phyloP scores from a whole-genome alignment of 2,329 filamentous ascomycete genomes.

The Metarhizium sp. region DNA sequence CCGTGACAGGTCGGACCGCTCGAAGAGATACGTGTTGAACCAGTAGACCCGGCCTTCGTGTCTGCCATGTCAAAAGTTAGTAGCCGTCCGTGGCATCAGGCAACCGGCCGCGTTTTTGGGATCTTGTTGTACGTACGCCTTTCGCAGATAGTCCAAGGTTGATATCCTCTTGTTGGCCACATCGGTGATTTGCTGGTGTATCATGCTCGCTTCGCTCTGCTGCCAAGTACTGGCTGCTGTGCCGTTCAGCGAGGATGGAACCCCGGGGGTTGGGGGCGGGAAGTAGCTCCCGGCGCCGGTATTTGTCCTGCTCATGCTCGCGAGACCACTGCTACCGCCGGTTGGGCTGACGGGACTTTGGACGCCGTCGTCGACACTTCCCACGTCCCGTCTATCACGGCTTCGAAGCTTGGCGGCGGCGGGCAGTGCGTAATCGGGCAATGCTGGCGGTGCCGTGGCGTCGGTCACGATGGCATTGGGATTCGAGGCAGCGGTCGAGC shows the following conservation, averaged over 20 bases:
- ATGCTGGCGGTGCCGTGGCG: constrained; percentile 38
- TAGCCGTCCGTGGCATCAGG: not conserved
- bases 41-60: constrained; percentile 94
- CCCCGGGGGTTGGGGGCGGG: constrained; percentile 12
- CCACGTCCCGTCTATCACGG: constrained; percentile 11
- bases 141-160: constrained; percentile 84
- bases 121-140: constrained; percentile 61
- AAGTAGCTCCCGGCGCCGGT: constrained; percentile 8
- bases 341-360: constrained; percentile 11
- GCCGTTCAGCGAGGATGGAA: not conserved
- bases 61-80: constrained; percentile 31
- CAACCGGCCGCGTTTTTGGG: no score
- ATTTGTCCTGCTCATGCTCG: constrained; percentile 7
- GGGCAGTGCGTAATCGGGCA: constrained; percentile 44
- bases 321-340: constrained; percentile 9
- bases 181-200: constrained; percentile 65
- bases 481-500: constrained; percentile 25
- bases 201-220: constrained; percentile 36
- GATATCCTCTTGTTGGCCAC: constrained; percentile 86
- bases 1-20: constrained; percentile 66
- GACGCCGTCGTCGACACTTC: constrained; percentile 3
- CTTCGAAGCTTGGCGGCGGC: constrained; percentile 34
- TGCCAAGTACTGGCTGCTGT: constrained; percentile 19
- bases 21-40: constrained; percentile 96
- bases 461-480: constrained; percentile 32